These are phyloP conservation scores for Pezicula carpinea DNA, from an alignment of 2,329 filamentous ascomycete species.

Conservation along the genomic window DNA sequence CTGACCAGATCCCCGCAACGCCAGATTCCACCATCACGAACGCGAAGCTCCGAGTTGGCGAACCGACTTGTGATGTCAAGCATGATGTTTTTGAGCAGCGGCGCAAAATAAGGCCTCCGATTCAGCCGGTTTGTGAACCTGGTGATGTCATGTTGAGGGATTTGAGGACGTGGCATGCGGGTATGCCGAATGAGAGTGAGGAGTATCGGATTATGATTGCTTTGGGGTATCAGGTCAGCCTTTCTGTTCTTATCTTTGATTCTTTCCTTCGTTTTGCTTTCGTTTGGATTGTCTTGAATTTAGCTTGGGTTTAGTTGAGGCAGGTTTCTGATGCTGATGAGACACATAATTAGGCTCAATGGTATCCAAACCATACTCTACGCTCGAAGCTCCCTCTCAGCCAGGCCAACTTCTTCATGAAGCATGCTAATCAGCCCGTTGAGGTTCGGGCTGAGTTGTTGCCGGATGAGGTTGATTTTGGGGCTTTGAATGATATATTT, in stretches of 20 bases:
- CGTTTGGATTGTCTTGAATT: background rate
- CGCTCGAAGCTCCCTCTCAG: slow-evolving; percentile 21
- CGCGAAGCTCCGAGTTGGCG: slow-evolving; percentile 43
- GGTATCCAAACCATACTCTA: slow-evolving; percentile 24
- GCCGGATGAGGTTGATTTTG: slow-evolving; percentile 20
- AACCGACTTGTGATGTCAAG: slow-evolving; percentile 42
- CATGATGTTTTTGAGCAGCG: slow-evolving; percentile 35
- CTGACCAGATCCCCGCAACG: slow-evolving; percentile 28
- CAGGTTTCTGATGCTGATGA: background rate
- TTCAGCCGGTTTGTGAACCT: slow-evolving; percentile 47
- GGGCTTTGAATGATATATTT: slow-evolving; percentile 22
- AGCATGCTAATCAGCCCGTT: slow-evolving; percentile 20
- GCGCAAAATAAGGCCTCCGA: slow-evolving; percentile 34
- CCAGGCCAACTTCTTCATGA: slow-evolving; percentile 25
- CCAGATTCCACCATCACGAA: slow-evolving; percentile 17
- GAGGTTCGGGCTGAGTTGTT: slow-evolving; percentile 23
- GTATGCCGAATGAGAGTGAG: slow-evolving; percentile 52
- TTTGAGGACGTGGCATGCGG: slow-evolving; percentile 58
- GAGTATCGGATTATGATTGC: slow-evolving; percentile 54
- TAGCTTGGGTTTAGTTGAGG: background rate
- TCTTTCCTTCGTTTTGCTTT: background rate
- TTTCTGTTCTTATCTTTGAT: background rate
- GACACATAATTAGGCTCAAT: slow-evolving; percentile 19
- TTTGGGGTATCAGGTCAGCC: slow-evolving; percentile 31
- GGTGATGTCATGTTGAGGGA: slow-evolving; percentile 55